A percentile compares a stretch with the other conserved stretches of the same genome.
These are phyloP conservation scores for Neonectria neomacrospora DNA, from an alignment of 2,329 filamentous ascomycete genomes.

Conservation along the genomic window DNA sequence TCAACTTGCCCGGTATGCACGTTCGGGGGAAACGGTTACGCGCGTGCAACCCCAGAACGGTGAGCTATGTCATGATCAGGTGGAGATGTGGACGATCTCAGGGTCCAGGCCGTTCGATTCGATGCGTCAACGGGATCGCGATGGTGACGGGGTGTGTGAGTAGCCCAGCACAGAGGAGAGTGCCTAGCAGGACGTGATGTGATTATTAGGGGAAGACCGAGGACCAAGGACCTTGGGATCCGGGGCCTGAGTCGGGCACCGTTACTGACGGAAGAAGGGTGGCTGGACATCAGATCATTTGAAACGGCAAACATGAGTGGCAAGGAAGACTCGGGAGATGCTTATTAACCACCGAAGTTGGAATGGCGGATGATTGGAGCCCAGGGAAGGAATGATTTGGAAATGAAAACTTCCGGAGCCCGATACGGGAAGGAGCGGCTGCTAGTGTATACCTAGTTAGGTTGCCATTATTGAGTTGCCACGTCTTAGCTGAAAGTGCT, in stretches of 20 bases:
- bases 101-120: conserved; percentile 46
- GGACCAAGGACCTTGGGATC: not conserved
- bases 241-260: conserved; percentile 28
- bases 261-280: conserved; percentile 28
- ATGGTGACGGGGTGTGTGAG: conserved; percentile 36
- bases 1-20: not conserved
- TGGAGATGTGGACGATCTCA: conserved; percentile 40
- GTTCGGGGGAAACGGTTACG: conserved; percentile 27
- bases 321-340: not conserved
- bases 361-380: not conserved
- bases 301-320: not conserved
- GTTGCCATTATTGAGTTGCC: no score
- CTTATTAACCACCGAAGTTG: not conserved
- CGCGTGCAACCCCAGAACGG: conserved; percentile 37
- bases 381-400: not conserved
- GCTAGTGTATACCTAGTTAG: no score
- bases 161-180: conserved; percentile 17
- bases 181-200: not conserved
- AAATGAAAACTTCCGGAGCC: not conserved
- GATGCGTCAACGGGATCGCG: conserved; percentile 32
- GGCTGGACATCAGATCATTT: not conserved
- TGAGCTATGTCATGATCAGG: conserved; percentile 39
- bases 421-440: no score
- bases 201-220: not conserved
- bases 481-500: no score